Base-by-base conservation (phyloP, 1,139 yeast species). In the Saccharomyces hybrid region DNA sequence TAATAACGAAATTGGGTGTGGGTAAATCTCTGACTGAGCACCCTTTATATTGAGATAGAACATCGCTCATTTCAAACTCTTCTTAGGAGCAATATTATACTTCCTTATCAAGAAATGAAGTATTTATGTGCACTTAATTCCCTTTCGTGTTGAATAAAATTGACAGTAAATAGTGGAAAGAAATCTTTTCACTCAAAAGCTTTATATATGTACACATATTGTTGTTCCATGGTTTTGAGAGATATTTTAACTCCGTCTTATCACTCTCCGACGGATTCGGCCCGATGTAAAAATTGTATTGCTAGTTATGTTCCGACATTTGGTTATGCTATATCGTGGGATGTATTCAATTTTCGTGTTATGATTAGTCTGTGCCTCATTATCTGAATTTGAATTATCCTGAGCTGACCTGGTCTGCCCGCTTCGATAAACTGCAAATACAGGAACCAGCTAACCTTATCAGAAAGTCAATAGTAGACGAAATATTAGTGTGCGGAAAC, bases 1-100 rank as follows among this genome's bases (percentile, higher is more conserved):
- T 75, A 32, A 82, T 71, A 4, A 80, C 61, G 52, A 80, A 73
- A 0, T 81, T 71, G 6, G 88, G 88, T 0, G 85, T 80, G 13
- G 85, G 85, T 26, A 81, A 62, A 5, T 67, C 69, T 1, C 61
- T 49, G 48, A 73, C 59, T 5, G 52, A 42, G n/a, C 32, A 53
- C 3, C 64, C 64, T 13, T 50, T 48, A 44, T 57, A 61, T 11
- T 52, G 52, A 13, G 61, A 59, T 42, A 58, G 46, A 14, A 59
- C 26, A 29, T 56, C 56, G 4, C 51, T 47, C 61, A 58, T 60
- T 16, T 41, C 13, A 27, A 27, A 11, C 53, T 58, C 55, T 58
- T 31, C 59, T 64, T 16, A 8, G 20, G 16, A 5, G 20, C n/a
- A 11, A 9, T 29, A 29, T 38, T 16, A 2, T 4, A 38, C 8